These are phyloP conservation scores for Chaetothyriales sp. DNA, from an alignment of 2,329 filamentous ascomycete genomes.

Conservation along the genomic window DNA sequence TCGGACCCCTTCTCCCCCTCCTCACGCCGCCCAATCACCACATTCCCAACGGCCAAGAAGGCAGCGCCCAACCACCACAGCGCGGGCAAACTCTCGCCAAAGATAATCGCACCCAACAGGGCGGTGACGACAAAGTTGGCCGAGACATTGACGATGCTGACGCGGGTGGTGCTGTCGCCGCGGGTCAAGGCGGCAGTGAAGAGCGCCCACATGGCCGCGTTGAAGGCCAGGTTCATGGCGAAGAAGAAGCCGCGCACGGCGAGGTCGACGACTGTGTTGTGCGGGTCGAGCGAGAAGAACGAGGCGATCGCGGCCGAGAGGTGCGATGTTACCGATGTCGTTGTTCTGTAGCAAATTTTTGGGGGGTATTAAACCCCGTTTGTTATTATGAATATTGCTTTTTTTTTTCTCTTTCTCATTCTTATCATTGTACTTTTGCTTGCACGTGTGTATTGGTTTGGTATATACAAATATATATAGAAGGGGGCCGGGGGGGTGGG, in stretches of 20 bases:
- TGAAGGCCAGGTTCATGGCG: slow-evolving; percentile 46
- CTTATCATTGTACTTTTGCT: too few species aligned
- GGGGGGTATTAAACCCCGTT: too few species aligned
- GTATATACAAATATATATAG: too few species aligned
- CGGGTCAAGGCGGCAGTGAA: slow-evolving; percentile 49
- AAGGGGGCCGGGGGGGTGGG: too few species aligned
- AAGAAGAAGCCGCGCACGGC: slow-evolving; percentile 39
- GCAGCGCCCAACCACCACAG: slow-evolving; percentile 48
- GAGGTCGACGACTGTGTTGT: slow-evolving; percentile 32
- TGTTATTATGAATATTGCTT: too few species aligned
- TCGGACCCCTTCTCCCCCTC: slow-evolving; percentile 14
- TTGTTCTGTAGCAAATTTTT: slow-evolving; percentile 33
- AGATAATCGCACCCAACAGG: slow-evolving; percentile 42
- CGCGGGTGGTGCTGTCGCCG: slow-evolving; percentile 44
- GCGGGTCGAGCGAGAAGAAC: slow-evolving; percentile 30
- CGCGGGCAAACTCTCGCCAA: slow-evolving; percentile 39
- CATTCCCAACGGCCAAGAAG: slow-evolving; percentile 45
- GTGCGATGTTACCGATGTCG: slow-evolving; percentile 41
- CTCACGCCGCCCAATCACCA: slow-evolving; percentile 47
- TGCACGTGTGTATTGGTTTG: too few species aligned
- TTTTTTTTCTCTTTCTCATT: too few species aligned
- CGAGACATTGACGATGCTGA: slow-evolving; percentile 48
- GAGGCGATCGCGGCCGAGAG: slow-evolving; percentile 34
- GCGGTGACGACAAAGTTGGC: slow-evolving; percentile 50
- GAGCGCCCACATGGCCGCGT: slow-evolving; percentile 49